Base-by-base conservation (phyloP, 371 early-diverging fungal genomes). In the Mortierella sp. region DNA sequence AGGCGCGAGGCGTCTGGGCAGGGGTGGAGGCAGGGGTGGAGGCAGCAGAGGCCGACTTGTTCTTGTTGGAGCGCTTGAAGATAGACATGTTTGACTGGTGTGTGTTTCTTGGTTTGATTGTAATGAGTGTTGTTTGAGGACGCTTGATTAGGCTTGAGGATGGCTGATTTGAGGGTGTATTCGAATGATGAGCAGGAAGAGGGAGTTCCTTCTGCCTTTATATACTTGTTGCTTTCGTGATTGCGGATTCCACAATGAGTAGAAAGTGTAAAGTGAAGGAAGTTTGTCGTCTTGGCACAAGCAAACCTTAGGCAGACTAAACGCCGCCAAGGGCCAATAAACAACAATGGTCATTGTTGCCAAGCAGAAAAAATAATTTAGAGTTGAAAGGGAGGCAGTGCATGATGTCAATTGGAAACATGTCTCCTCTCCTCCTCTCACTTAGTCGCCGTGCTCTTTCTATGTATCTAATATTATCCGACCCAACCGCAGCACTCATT, bases 51-150 rank as follows among this genome's bases (percentile, higher is more conserved):
- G 75, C 74, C 38, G 85, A 78, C 79, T 84, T 75, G 81, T 81
- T 84, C 85, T 84, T 84, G 68, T 75, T 78, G 70, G 79, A 75
- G 21, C 73, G 76, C 78, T 84, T 84, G 84, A 84, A 84, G 79
- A 83, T 42, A 68, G 70, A 72, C 83, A 83, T 83, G 8, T 31
- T 68, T 54, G 65, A 47, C 9, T 55, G 19, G 57, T 55, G 16
- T 52, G 55, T n/a, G 60, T 71, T 38, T n/a, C 1, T 60, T 63
- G 50, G 58, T 38, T n/a, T 74, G 74, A 42, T 26, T 11, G 24
- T 34, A 21, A 16, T 24, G 34, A 31, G 63, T 28, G 31, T 26
- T 6, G 63, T 0, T 5, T 63, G 63, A 16, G 31, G 21, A 10
- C 38, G 68, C 42, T 65, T 38, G 42, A 19, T 8, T 38, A 38